Percentiles rank a stretch among this genome's conserved stretches.
These are phyloP conservation scores for Phytopythium cucurbitacearum DNA, from an alignment of 352 stramenopile species.

Conservation along the genomic window DNA sequence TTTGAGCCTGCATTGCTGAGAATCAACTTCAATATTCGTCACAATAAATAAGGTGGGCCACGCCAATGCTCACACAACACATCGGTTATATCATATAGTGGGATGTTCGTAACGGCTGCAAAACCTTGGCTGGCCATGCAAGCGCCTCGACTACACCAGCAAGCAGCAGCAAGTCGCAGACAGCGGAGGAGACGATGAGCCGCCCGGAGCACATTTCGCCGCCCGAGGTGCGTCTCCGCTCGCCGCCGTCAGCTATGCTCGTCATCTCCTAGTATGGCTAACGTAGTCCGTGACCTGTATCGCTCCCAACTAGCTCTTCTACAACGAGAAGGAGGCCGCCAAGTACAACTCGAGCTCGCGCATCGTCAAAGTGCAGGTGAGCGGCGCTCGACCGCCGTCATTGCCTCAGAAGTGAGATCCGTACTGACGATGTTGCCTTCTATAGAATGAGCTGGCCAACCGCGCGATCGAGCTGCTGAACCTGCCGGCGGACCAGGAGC, in stretches of 20 bases:
- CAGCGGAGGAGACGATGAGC: conserved; percentile 48
- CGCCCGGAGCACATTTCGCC: conserved; percentile 83
- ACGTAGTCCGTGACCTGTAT: background rate
- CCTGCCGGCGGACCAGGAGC: conserved; percentile 79
- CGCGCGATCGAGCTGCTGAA: conserved; percentile 97
- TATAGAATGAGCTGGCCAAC: conserved; percentile 91
- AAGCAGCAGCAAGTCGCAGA: background rate
- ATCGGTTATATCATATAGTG: too few species aligned
- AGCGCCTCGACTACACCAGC: background rate
- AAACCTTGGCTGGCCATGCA: background rate
- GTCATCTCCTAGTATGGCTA: too few species aligned
- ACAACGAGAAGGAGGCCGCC: conserved; percentile 89
- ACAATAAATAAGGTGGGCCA: too few species aligned
- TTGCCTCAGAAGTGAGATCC: background rate
- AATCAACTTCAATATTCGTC: too few species aligned
- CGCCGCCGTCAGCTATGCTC: background rate
- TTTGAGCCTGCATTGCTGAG: too few species aligned
- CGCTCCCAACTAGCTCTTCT: conserved; percentile 68
- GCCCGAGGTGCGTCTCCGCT: conserved; percentile 51
- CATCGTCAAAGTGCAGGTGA: conserved; percentile 91
- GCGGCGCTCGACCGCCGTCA: background rate
- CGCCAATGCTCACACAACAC: too few species aligned
- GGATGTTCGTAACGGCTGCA: background rate
- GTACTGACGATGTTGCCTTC: background rate
- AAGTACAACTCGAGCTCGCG: conserved; percentile 93